Conservation (phyloP, 2,329 filamentous ascomycete species). For the Fusarium sp. region DNA sequence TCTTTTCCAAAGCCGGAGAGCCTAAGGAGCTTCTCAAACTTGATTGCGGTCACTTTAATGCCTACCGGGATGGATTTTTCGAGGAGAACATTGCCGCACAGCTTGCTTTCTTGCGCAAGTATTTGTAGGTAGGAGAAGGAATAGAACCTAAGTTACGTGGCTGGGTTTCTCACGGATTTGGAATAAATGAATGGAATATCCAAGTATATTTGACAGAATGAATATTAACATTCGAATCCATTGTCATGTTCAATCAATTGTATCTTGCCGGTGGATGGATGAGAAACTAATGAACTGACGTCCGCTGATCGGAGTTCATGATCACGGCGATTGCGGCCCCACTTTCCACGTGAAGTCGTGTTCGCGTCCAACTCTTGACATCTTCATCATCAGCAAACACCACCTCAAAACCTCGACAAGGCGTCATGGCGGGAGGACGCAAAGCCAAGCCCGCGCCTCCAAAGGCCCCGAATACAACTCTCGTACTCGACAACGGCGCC, state of each 20-base stretch:
- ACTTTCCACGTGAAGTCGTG: conserved; percentile 34
- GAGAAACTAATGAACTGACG: too few relatives aligned
- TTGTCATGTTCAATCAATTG: too few relatives aligned
- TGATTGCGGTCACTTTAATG: not conserved
- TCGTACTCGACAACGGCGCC: conserved; percentile 94
- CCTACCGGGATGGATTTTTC: not conserved
- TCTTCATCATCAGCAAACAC: conserved; percentile 6
- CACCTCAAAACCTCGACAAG: not conserved
- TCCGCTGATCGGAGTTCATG: not conserved
- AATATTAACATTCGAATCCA: too few relatives aligned
- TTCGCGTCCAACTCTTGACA: conserved; percentile 7
- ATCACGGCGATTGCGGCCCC: conserved; percentile 13
- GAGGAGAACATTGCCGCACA: not conserved
- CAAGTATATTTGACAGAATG: too few relatives aligned
- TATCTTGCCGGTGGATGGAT: too few relatives aligned
- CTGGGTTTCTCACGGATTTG: too few relatives aligned
- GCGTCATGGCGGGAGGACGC: conserved; percentile 58
- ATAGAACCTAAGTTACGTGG: not conserved
- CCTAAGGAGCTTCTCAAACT: not conserved
- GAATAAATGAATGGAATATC: too few relatives aligned
- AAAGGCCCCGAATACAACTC: conserved; percentile 72
- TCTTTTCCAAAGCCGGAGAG: not conserved
- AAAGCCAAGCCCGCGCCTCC: conserved; percentile 66
- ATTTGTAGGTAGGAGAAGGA: not conserved
- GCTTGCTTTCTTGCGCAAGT: not conserved